Base-by-base conservation (phyloP, 2,329 filamentous ascomycete genomes). In the Apiospora pterosperma region DNA sequence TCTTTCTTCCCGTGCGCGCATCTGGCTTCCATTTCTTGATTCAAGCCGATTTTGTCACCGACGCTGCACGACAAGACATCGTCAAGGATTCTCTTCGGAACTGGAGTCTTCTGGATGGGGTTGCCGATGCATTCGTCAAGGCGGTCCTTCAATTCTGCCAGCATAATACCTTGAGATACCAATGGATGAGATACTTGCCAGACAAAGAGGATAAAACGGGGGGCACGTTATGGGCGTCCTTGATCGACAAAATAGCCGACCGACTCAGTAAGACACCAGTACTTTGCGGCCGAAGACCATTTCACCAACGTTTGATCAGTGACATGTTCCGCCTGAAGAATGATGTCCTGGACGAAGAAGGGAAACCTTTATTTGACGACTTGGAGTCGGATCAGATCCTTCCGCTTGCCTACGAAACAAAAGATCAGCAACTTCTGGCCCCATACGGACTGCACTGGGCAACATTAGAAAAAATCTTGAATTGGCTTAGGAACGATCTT, bases 21-120 rank as follows among this genome's bases (percentile, higher is more conserved):
- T 72, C 76, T 52, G 80, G 79, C 0, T 83, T 83, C 11, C 28
- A 80, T 73, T 84, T 85, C 52, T 68, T 84, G 1, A 80, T 85
- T 12, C 82, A 85, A 10, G 75, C 80, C 7, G 82, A 85, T 66
- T 85, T 85, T 63, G 80, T 81, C 42, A 83, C 79, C 0, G 69
- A 78, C 19, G 81, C 80, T 4, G 82, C 73, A 66, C 74, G 83
- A 0, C 73, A 84, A 66, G 79, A 80, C 59, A 74, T 84, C 19
- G 69, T 73, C n/a, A 61, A 66, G 0, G 72, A 71, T 2, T 82
- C 81, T 0, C 59, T 36, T 1, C 68, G 81, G 19, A 85, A 85
- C 63, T 21, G 61, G 2, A 66, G 36, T 0, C 74, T 84, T 0
- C 65, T 77, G 0, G 61, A 70, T 5, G 72, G 71, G 4, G 74